A percentile compares a stretch with the other conserved stretches of the same genome.
Evolutionary conservation across 2,329 filamentous ascomycete genomes (phyloP).

Genomic region (Colletotrichum lentis): DNA sequence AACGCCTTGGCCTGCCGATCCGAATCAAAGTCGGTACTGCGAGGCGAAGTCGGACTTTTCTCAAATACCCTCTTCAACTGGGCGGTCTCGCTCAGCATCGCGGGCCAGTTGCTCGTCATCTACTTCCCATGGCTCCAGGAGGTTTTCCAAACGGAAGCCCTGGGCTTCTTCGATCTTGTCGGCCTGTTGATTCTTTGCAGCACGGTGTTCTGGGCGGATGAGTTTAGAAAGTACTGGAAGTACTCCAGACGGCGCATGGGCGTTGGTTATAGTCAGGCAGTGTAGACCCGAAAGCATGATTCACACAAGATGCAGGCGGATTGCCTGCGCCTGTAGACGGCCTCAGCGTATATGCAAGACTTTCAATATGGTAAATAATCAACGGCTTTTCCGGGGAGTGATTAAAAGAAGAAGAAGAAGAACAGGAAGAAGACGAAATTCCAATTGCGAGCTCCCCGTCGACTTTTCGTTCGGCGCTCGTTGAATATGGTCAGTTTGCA

Average conservation of each 20-base stretch:
- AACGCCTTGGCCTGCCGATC: constrained; percentile 94
- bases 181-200: constrained; percentile 80
- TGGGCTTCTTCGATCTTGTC: constrained; percentile 77
- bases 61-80: constrained; percentile 96
- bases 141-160: constrained; percentile 93
- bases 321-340: constrained; percentile 25
- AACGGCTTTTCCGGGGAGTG: constrained; percentile 16
- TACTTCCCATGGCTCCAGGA: constrained; percentile 94
- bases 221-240: constrained; percentile 81
- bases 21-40: constrained; percentile 86
- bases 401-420: too few relatives aligned
- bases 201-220: constrained; percentile 94
- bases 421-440: background rate
- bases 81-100: constrained; percentile 83
- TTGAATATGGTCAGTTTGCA: constrained; percentile 20
- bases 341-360: constrained; percentile 27
- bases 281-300: constrained; percentile 52
- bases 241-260: constrained; percentile 65
- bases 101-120: constrained; percentile 89
- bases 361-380: constrained; percentile 32
- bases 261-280: constrained; percentile 71
- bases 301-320: constrained; percentile 15
- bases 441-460: background rate
- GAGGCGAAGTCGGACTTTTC: constrained; percentile 83
- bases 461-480: constrained; percentile 2